Evolutionary conservation across 106 monocot species (phyloP).

Genomic region (Hemerocallis citrina): DNA sequence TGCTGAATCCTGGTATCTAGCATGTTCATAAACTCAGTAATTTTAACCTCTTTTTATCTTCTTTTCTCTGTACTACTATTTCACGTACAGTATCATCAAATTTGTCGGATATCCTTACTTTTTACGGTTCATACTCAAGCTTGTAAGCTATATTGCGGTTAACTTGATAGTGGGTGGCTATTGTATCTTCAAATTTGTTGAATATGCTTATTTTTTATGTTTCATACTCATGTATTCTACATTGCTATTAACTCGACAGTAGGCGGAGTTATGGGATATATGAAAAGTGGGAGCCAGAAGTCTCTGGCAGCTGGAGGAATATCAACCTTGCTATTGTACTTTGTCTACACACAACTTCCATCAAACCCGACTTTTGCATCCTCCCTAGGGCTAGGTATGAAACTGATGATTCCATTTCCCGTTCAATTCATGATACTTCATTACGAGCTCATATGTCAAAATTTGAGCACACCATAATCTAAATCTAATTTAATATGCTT

Average conservation of each 20-base stretch:
- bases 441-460: no score
- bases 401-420: neutral
- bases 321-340: conserved; percentile 62
- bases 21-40: no score
- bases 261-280: conserved; percentile 85
- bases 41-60: no score
- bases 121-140: no score
- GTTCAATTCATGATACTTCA: neutral
- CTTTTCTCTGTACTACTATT: no score
- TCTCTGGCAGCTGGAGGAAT: conserved; percentile 71
- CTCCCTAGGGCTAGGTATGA: conserved; percentile 68
- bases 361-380: conserved; percentile 76
- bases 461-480: no score
- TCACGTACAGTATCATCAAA: no score
- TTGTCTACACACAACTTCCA: conserved; percentile 83
- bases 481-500: neutral
- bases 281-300: conserved; percentile 88
- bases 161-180: no score
- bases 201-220: neutral
- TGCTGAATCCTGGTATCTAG: no score
- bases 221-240: neutral
- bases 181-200: no score
- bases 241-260: conserved; percentile 20
- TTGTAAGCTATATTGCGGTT: no score
- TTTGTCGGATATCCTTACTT: no score